Percentiles rank a stretch among this genome's conserved stretches.
Evolutionary conservation across 1,139 yeast species (phyloP).

Genomic region (Trichomonascaceae sp.): DNA sequence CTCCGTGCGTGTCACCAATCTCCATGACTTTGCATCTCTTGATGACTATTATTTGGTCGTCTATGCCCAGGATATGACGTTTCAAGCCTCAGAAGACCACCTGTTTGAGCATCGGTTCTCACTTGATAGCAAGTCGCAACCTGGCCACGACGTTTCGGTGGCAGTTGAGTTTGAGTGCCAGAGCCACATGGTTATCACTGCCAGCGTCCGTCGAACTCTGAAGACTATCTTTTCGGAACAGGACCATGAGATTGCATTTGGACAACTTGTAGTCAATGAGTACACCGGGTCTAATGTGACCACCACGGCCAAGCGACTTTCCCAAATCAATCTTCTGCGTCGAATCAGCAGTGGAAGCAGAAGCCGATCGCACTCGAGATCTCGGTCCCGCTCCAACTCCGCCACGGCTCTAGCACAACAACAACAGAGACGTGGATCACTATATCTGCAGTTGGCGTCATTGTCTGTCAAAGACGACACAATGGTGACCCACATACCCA

Average conservation of each 20-base stretch:
- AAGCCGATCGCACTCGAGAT: neutral
- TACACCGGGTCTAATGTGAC: neutral
- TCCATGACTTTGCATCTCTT: neutral
- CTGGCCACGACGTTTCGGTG: neutral
- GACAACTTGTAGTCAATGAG: conserved; percentile 12
- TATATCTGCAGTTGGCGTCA: neutral
- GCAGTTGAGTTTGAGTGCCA: neutral
- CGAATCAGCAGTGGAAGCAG: neutral
- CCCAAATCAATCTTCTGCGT: conserved; percentile 2
- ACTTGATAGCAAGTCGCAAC: neutral
- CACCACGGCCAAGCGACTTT: too few relatives aligned
- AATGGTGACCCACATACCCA: too few relatives aligned
- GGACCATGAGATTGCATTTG: conserved; percentile 23
- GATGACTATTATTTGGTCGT: neutral
- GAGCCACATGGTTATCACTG: conserved; percentile 7
- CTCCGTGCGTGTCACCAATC: neutral
- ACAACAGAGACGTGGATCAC: neutral
- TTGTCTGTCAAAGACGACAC: too few relatives aligned
- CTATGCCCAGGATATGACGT: neutral
- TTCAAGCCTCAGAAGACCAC: neutral
- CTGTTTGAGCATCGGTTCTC: neutral
- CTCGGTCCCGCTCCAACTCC: neutral
- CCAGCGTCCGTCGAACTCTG: conserved; percentile 8
- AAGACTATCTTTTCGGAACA: conserved; percentile 13
- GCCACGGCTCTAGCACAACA: neutral